A percentile compares a stretch with the other conserved stretches of the same genome.
Evolutionary conservation across 345 rosid species (phyloP).

Genomic region (Laguncularia racemosa): DNA sequence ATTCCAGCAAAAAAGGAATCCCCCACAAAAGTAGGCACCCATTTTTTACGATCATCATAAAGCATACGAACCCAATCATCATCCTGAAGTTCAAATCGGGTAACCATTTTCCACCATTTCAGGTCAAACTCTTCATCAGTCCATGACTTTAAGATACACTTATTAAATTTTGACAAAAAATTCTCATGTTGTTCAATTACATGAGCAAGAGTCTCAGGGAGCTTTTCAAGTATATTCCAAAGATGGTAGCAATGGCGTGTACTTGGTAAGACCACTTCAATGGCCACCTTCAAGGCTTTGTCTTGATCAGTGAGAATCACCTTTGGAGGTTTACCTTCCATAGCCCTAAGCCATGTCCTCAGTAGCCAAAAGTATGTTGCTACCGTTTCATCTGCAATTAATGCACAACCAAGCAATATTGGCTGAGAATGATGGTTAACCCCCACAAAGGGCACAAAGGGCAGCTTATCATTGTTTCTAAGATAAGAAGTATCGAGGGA

Average conservation of each 20-base stretch:
- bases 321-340: conserved; percentile 45
- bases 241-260: conserved; percentile 40
- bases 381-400: conserved; percentile 42
- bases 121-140: conserved; percentile 39
- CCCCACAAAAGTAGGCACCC: conserved; percentile 44
- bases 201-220: conserved; percentile 32
- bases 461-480: conserved; percentile 41
- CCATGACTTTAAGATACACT: conserved; percentile 52
- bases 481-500: conserved; percentile 38
- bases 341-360: conserved; percentile 56
- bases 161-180: conserved; percentile 32
- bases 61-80: conserved; percentile 37
- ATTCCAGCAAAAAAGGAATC: conserved; percentile 44
- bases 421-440: conserved; percentile 53
- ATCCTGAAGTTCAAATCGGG: conserved; percentile 39
- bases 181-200: conserved; percentile 30
- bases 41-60: conserved; percentile 39
- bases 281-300: conserved; percentile 27
- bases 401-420: conserved; percentile 49
- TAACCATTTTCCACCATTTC: conserved; percentile 58
- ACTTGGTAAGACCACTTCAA: conserved; percentile 40
- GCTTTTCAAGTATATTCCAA: conserved; percentile 43
- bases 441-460: conserved; percentile 44
- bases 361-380: conserved; percentile 42
- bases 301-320: conserved; percentile 44